These are phyloP conservation scores for Aspergillus diversus DNA, from an alignment of 495 filamentous ascomycete genomes.

Conservation along the genomic window DNA sequence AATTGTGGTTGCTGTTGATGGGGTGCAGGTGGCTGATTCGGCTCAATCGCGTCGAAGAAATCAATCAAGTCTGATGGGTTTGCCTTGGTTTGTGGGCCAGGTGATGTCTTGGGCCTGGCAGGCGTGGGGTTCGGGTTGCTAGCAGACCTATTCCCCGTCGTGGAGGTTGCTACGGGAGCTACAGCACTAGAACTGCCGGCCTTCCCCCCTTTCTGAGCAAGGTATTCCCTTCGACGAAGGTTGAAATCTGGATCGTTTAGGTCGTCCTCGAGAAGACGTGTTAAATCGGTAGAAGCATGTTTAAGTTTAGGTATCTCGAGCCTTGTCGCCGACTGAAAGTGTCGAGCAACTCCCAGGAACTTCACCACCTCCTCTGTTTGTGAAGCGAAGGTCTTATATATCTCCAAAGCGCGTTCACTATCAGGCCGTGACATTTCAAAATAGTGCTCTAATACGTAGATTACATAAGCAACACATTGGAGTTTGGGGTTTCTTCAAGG, in stretches of 20 bases:
- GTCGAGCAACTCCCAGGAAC: conserved; percentile 83
- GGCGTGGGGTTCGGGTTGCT: conserved; percentile 24
- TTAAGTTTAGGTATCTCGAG: conserved; percentile 97
- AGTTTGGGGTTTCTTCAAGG: not conserved
- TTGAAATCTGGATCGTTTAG: conserved; percentile 96
- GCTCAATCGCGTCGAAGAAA: conserved; percentile 96
- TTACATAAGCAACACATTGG: conserved; percentile 22
- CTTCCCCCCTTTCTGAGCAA: conserved; percentile 83
- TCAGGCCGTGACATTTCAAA: conserved; percentile 97
- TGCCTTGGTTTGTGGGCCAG: conserved; percentile 47
- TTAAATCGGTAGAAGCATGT: conserved; percentile 90
- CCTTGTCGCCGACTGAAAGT: conserved; percentile 88
- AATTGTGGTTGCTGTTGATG: conserved; percentile 42
- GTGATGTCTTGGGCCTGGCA: conserved; percentile 32
- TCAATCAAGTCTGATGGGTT: conserved; percentile 88
- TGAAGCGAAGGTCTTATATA: conserved; percentile 90
- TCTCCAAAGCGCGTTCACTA: conserved; percentile 86
- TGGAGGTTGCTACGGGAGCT: conserved; percentile 31
- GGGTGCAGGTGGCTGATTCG: conserved; percentile 78
- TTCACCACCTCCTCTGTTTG: conserved; percentile 93
- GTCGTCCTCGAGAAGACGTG: conserved; percentile 90
- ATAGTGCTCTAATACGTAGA: conserved; percentile 73
- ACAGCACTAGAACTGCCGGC: conserved; percentile 37
- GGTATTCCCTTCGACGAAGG: conserved; percentile 86
- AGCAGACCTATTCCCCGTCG: conserved; percentile 28